Base-by-base conservation (phyloP, 495 filamentous ascomycete genomes). In the Penicillium fimorum region DNA sequence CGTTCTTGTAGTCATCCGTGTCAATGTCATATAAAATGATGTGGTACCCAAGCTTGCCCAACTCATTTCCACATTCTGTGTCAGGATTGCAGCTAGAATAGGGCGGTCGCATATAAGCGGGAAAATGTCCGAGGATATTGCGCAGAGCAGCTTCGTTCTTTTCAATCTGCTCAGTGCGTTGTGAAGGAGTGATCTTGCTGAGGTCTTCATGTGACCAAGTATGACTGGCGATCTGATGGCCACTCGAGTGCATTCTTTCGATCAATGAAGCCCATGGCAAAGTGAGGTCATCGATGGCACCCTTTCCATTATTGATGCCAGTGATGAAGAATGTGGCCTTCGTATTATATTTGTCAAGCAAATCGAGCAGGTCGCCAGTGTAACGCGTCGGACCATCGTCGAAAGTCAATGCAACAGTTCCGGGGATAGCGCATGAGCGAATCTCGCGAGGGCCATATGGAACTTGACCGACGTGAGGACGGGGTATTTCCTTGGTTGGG, bases 201-300 rank as follows among this genome's bases (percentile, higher is more conserved):
- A 91, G 71, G 77, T 91, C 80, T 73, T 85, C 75, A 61, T 96
- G 91, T 38, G 87, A 89, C 90, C 89, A 96, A 1, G 88, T 94
- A 61, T 96, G 91, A 61, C 84, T 88, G 29, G 86, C 90, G 51
- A 96, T 76, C 66, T 94, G 91, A 65, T 96, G 91, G n/a, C 90
- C 89, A 48, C 77, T 78, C 42, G 70, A 70, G 57, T 77, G 69
- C 86, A 86, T 90, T 57, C 88, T 85, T 74, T 82, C 66, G 42
- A 94, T 87, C 37, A 90, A 74, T 9, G 74, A 64, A 18, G 76
- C 76, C 75, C 83, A 89, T 3, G 78, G 79, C 22, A 77, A 77
- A 5, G 68, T 64, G 1, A 78, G 76, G 54, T 81, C 80, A 57
- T 91, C 88, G 43, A 91, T 88, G 48, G 79, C 63, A 9, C 88